Evolutionary conservation across 2,329 filamentous ascomycete species (phyloP).

Genomic region (Cladobotryum protrusum): DNA sequence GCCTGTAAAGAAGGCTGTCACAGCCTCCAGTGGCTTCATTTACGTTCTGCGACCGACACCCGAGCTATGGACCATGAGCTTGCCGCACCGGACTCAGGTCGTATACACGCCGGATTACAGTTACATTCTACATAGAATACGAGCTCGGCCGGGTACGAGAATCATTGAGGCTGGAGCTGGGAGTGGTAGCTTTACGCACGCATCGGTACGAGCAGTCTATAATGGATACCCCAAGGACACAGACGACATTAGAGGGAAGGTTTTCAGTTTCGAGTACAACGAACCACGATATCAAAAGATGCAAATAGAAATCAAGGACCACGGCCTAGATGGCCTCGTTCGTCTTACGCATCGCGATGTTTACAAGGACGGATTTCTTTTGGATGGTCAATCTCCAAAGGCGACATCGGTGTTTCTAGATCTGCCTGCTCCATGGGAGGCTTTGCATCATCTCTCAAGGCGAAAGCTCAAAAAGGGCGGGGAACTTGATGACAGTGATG

Average conservation of each 20-base stretch:
- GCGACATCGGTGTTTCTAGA: constrained; percentile 74
- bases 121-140: constrained; percentile 71
- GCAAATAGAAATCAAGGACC: constrained; percentile 60
- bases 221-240: constrained; percentile 55
- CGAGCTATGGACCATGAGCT: constrained; percentile 72
- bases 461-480: constrained; percentile 23
- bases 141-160: constrained; percentile 63
- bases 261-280: constrained; percentile 81
- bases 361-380: constrained; percentile 65
- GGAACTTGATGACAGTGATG: constrained; percentile 17
- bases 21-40: constrained; percentile 63
- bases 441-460: constrained; percentile 67
- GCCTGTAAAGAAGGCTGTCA: constrained; percentile 41
- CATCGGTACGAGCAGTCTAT: constrained; percentile 68
- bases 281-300: constrained; percentile 64
- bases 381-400: constrained; percentile 52
- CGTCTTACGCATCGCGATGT: constrained; percentile 74
- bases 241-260: constrained; percentile 52
- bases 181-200: constrained; percentile 79
- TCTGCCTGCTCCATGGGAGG: constrained; percentile 74
- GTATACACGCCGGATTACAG: constrained; percentile 85
- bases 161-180: constrained; percentile 78
- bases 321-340: constrained; percentile 60
- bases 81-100: constrained; percentile 78
- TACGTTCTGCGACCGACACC: constrained; percentile 75